These are phyloP conservation scores for Limtongia smithiae DNA, from an alignment of 805 yeast genomes.

Conservation along the genomic window DNA sequence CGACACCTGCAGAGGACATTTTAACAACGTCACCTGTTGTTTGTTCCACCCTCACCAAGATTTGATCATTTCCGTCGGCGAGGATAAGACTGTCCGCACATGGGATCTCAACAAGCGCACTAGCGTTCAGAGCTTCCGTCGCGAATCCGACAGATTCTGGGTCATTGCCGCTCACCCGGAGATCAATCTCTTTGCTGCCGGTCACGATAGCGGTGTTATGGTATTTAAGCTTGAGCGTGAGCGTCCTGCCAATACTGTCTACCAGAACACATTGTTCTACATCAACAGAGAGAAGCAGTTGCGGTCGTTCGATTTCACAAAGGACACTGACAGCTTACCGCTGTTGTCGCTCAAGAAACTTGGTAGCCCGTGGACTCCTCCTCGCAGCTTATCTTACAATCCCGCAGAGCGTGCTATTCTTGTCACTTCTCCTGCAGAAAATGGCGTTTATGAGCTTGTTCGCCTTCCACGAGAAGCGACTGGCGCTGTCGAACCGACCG, in stretches of 20 bases:
- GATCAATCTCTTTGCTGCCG: constrained; percentile 90
- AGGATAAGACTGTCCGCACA: constrained; percentile 91
- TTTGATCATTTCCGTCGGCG: constrained; percentile 86
- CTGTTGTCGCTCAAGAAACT: constrained; percentile 78
- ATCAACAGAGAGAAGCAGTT: constrained; percentile 83
- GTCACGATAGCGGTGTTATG: constrained; percentile 94
- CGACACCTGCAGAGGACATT: constrained; percentile 97
- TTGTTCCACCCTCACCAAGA: constrained; percentile 93
- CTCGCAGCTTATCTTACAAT: constrained; percentile 81
- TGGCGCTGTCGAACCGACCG: constrained; percentile 92
- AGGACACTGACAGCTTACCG: constrained; percentile 65
- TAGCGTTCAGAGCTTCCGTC: constrained; percentile 87
- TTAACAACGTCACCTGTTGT: constrained; percentile 84
- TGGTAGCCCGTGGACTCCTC: constrained; percentile 81
- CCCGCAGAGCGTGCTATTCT: constrained; percentile 86
- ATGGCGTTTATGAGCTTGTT: constrained; percentile 65
- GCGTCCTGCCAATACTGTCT: constrained; percentile 80
- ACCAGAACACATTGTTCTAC: constrained; percentile 70
- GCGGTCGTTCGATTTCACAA: constrained; percentile 68
- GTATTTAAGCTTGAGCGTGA: constrained; percentile 96
- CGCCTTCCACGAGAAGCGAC: constrained; percentile 79
- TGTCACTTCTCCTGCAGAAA: constrained; percentile 66
- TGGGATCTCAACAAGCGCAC: constrained; percentile 96
- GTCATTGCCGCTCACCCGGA: constrained; percentile 81
- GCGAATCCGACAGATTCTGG: constrained; percentile 96